Base-by-base conservation (phyloP, 75 land plant species). In the Picea glauca region DNA sequence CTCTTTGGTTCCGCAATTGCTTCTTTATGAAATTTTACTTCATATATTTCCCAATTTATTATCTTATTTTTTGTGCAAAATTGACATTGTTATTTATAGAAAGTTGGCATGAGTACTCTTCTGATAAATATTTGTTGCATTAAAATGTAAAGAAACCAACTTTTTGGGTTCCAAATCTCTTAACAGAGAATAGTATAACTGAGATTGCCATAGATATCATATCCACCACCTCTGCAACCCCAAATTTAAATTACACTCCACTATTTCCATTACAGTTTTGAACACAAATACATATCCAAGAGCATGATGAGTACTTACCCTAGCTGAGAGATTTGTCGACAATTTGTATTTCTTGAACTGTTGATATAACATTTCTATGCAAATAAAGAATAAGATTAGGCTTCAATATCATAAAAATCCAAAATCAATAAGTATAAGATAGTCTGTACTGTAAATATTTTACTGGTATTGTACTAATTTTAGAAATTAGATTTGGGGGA, bases 291-390 rank as follows among this genome's bases (percentile, higher is more conserved):
- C 13, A 14, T 31, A n/a, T n/a, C 4, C 43, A 40, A 5, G 12
- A 12, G 3, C 12, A n/a, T n/a, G n/a, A n/a, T n/a, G n/a, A n/a
- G 31, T 30, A 64, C 66, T 64, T 32, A 64, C 66, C 66, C 33
- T 64, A 31, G 66, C 12, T 64, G 32, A 64, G 33, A 4, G 66
- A 64, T 4, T 64, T 64, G 35, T 64, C 66, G 0, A 64, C 94
- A 75, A 87, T 87, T 60, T 82, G 88, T 23, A 93, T 77, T 4
- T 93, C 96, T 86, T 81, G 86, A 66, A 91, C 88, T 74, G 96
- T 93, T 65, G 96, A 86, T 82, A 88, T 78, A 33, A 93, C 96
- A 91, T 84, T 80, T 83, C 13, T 8, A 60, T 60, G 31, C 31
- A 31, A 26, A 31, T 32, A 64, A 64, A 26, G 12, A 40, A 40